Evolutionary conservation across 257 asterid species (phyloP).

Genomic region (Eustoma russellianum): DNA sequence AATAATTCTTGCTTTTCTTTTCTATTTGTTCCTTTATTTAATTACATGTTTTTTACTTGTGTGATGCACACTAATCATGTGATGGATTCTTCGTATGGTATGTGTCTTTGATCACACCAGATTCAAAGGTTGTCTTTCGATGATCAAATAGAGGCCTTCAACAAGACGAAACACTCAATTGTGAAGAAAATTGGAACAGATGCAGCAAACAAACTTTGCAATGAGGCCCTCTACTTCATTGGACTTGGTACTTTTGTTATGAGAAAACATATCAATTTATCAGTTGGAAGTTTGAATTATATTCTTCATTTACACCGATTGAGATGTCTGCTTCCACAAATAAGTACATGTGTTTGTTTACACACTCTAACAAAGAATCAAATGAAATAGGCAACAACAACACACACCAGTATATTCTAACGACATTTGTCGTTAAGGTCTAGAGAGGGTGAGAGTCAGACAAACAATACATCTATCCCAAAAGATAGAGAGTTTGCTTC

Average conservation of each 20-base stretch:
- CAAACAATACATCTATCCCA: no score
- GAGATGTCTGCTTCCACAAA: not conserved
- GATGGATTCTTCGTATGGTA: no score
- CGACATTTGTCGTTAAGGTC: no score
- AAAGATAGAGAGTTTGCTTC: no score
- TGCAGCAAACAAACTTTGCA: constrained; percentile 47
- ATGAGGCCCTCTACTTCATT: constrained; percentile 49
- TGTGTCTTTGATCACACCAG: constrained; percentile 12
- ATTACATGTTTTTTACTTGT: not conserved
- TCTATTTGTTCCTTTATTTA: not conserved
- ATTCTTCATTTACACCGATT: no score
- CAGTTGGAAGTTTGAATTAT: no score
- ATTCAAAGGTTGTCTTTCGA: constrained; percentile 62
- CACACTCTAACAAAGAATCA: constrained; percentile 1
- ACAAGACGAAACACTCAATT: constrained; percentile 41
- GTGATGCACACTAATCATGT: not conserved
- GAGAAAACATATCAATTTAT: not conserved
- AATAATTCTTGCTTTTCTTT: constrained; percentile 3
- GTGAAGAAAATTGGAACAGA: constrained; percentile 47
- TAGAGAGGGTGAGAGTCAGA: no score
- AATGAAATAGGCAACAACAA: no score
- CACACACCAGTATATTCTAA: no score
- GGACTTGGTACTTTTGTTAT: constrained; percentile 43
- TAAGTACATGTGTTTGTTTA: not conserved
- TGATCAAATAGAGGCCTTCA: constrained; percentile 53